These are phyloP conservation scores for Blepharisma undulans DNA, from an alignment of 169 alveolate species.

Conservation along the genomic window DNA sequence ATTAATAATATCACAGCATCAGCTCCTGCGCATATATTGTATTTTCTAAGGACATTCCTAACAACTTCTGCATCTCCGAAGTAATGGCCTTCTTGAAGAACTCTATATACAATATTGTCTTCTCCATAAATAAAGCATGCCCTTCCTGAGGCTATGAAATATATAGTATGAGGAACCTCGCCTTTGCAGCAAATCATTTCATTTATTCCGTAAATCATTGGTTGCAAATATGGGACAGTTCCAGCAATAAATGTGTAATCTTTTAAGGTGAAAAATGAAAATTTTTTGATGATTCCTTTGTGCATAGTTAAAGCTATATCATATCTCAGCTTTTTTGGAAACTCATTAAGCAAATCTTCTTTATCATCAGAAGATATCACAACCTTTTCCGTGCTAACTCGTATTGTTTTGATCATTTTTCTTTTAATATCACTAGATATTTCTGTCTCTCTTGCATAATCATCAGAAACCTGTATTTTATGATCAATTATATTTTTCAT, in stretches of 20 bases:
- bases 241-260: background rate
- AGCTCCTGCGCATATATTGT: background rate
- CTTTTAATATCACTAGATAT: constrained; percentile 48
- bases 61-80: constrained; percentile 68
- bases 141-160: constrained; percentile 36
- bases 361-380: constrained; percentile 60
- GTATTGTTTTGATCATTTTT: constrained; percentile 54
- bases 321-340: constrained; percentile 66
- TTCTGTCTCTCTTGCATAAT: constrained; percentile 23
- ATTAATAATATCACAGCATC: background rate
- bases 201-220: background rate
- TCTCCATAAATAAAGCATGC: constrained; percentile 42
- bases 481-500: constrained; percentile 15
- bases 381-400: constrained; percentile 54
- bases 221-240: constrained; percentile 5
- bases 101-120: background rate
- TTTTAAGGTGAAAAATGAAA: constrained; percentile 46
- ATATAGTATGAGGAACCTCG: background rate
- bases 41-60: constrained; percentile 39
- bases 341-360: constrained; percentile 55
- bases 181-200: constrained; percentile 47
- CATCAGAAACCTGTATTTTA: background rate
- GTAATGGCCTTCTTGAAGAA: constrained; percentile 42
- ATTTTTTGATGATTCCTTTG: constrained; percentile 54
- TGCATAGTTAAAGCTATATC: constrained; percentile 69